phyloP scores from a whole-genome alignment of 2,329 filamentous ascomycete species.

The Stagonosporopsis rhizophila region DNA sequence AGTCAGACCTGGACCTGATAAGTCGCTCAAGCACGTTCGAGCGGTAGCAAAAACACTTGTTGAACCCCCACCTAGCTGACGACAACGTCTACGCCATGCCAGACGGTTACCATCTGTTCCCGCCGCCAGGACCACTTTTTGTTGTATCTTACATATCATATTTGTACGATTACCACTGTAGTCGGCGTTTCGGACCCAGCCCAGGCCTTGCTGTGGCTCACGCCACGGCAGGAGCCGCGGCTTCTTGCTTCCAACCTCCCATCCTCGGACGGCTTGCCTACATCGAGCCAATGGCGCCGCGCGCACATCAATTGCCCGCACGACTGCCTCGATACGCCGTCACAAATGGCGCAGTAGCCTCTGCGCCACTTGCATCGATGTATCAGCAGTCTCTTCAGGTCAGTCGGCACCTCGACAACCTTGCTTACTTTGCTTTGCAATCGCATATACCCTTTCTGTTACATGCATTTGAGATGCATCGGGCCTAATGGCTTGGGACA shows the following conservation, averaged over 20 bases:
- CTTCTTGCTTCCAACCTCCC: slow-evolving; percentile 19
- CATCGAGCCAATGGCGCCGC: slow-evolving; percentile 17
- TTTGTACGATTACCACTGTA: slow-evolving; percentile 29
- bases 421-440: slow-evolving; percentile 19
- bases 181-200: slow-evolving; percentile 19
- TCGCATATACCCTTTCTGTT: slow-evolving; percentile 38
- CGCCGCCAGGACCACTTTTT: slow-evolving; percentile 17
- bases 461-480: slow-evolving; percentile 23
- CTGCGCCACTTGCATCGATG: slow-evolving; percentile 3
- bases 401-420: slow-evolving; percentile 20
- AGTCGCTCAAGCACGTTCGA: slow-evolving; percentile 50
- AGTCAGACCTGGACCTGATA: slow-evolving; percentile 39
- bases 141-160: slow-evolving; percentile 30
- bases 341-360: background rate
- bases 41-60: slow-evolving; percentile 30
- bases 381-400: slow-evolving; percentile 15
- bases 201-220: slow-evolving; percentile 9
- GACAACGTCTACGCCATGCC: slow-evolving; percentile 19
- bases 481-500: slow-evolving; percentile 23
- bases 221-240: slow-evolving; percentile 20
- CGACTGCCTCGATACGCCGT: slow-evolving; percentile 7
- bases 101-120: slow-evolving; percentile 24
- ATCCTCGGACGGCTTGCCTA: slow-evolving; percentile 14
- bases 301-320: slow-evolving; percentile 8
- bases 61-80: slow-evolving; percentile 29